A percentile compares a stretch with the other conserved stretches of the same genome.
Conservation (phyloP, 257 asterid species). For the Plectranthus barbatus region DNA sequence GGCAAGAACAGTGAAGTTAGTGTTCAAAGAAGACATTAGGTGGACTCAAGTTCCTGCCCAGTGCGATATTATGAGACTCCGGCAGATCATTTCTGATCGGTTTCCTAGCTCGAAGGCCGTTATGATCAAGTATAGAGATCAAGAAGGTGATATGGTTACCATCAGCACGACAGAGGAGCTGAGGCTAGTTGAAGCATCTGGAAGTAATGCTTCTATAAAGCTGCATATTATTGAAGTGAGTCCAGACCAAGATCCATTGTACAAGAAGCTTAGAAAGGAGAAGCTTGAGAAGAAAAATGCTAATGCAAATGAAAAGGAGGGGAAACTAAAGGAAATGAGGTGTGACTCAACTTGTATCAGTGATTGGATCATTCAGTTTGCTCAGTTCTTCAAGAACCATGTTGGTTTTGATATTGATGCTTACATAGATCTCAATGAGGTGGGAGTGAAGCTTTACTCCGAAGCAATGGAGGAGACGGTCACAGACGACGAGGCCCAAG, state of each 20-base stretch:
- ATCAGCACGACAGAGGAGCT: constrained; percentile 67
- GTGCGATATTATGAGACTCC: constrained; percentile 47
- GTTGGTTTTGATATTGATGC: constrained; percentile 75
- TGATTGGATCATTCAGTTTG: constrained; percentile 84
- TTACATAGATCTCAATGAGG: constrained; percentile 65
- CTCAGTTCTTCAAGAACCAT: constrained; percentile 62
- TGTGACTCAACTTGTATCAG: constrained; percentile 45
- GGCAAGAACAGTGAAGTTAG: constrained; percentile 56
- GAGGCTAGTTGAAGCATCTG: constrained; percentile 72
- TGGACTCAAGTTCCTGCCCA: constrained; percentile 71
- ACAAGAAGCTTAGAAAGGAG: constrained; percentile 23
- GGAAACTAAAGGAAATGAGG: constrained; percentile 22
- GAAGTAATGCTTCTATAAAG: constrained; percentile 43
- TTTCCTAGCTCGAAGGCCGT: constrained; percentile 52
- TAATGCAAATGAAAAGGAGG: constrained; percentile 21
- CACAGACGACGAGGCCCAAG: constrained; percentile 86
- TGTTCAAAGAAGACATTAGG: constrained; percentile 82
- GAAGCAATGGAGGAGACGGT: constrained; percentile 85
- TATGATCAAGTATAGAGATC: constrained; percentile 69
- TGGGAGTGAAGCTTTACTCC: constrained; percentile 62
- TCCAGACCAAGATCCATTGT: constrained; percentile 66
- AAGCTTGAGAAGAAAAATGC: constrained; percentile 20
- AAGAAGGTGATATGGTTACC: constrained; percentile 83
- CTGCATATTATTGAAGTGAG: constrained; percentile 56
- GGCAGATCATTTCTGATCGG: constrained; percentile 50